Evolutionary conservation across 1,139 yeast species (phyloP), one percentile per base, ranked within the genome.

Genomic region (Blastobotrys arbuscula): DNA sequence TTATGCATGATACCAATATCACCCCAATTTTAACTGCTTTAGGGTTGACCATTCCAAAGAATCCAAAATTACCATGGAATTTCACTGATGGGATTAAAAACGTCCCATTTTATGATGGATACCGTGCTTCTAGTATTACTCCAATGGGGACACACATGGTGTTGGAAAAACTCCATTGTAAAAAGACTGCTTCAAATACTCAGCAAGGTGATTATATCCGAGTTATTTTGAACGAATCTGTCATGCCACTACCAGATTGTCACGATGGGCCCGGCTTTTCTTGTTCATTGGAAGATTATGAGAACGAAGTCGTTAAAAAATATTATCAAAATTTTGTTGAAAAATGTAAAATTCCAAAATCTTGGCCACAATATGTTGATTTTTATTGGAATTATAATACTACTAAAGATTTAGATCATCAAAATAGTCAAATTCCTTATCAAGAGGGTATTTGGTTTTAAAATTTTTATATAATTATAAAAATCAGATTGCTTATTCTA

Each of bases 111-210:
- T 30, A 44, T 20, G 21, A 36, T 31, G 45, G 35, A 24, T 41
- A 44, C 37, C 34, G 50, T 15, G 41, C 39, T 28, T 31, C 75
- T 58, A 66, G 67, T 31, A 61, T 77, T 44, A 71, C 72, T 13
- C 84, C 84, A 23, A 77, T 76, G 78, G 82, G 49, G 20, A 78
- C 77, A 1, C 69, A 79, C 48, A 60, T 77, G 19, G 64, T 75
- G 31, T 64, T 77, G 36, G 84, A 79, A 59, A 70, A 76, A 55
- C 66, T 74, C 54, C 60, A 59, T 23, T 76, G 79, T 56, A 63
- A 60, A 53, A 39, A 44, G 43, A 48, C 49, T 79, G 84, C 66
- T 65, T 71, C 78, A 40, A 60, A 59, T 20, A 6, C 37, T 6
- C 75, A 79, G 56, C 63, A 61, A n/a, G 28, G 24, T n/a, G 18